Base-by-base conservation (phyloP, 371 early-diverging fungal genomes). In the Syncephalastrum racemosum region DNA sequence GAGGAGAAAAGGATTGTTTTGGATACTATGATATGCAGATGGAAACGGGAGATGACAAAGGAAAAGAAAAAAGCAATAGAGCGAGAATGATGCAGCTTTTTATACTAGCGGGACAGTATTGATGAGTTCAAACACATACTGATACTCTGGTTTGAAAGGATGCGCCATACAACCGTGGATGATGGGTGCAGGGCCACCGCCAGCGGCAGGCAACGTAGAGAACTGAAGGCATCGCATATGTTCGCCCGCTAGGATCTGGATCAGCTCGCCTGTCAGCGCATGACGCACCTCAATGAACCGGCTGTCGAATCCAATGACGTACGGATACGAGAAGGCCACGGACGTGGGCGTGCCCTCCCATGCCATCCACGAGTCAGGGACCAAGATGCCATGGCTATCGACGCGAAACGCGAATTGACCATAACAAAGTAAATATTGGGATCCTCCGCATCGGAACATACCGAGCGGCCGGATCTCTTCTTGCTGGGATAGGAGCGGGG, bases 381-480 rank as follows among this genome's bases (percentile, higher is more conserved):
- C 54, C 51, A 63, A 56, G 0, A 18, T n/a, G 25, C 78, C 78
- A 49, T 59, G 63, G 53, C 83, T 84, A 68, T 94, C 88, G 39
- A 95, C 90, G 57, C 84, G 91, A 64, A 94, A 94, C 0, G 84
- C 90, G 71, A 91, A 91, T 59, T 90, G 89, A 74, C 90, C 84
- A 67, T 93, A 95, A 65, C 94, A 94, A 22, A 94, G 78, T 42
- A 95, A 60, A 67, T 90, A 90, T 61, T 88, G 83, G 3, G 25
- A 15, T 16, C 83, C 82, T 15, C 81, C 79, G 22, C 90, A 78
- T 20, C 89, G 79, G 73, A 90, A 94, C 58, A 95, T 83, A 7
- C 88, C 83, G 24, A 94, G 77, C 2, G 96, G 94, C 53, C 77
- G 63, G 8, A 84, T 47, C 27, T 58, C 53, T 14, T 66, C 62